phyloP scores from a whole-genome alignment of 2,329 filamentous ascomycete species.

The Fusarium newnesense region DNA sequence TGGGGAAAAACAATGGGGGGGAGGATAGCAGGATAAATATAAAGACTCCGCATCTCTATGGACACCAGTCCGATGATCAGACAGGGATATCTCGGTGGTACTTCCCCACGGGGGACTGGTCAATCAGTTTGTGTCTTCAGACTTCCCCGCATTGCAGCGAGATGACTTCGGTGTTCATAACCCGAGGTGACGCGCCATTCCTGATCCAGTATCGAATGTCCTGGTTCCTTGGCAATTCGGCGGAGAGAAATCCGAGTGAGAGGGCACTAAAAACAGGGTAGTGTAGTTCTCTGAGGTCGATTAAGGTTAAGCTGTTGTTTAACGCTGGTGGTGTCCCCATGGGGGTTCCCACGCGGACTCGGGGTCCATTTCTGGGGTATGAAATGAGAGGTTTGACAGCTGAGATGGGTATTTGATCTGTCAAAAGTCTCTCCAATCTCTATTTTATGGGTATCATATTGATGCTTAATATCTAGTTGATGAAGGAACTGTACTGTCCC shows the following conservation, averaged over 20 bases:
- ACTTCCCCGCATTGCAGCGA: conserved; percentile 16
- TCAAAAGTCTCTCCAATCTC: not conserved
- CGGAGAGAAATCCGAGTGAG: not conserved
- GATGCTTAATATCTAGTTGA: fast-evolving
- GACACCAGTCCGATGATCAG: not conserved
- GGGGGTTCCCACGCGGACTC: conserved; percentile 6
- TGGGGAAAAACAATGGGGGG: conserved; percentile 17
- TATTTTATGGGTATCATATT: fast-evolving
- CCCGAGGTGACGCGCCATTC: conserved; percentile 7
- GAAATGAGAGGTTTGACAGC: not conserved
- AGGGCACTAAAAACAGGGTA: not conserved
- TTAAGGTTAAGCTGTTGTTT: conserved; percentile 20
- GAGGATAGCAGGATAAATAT: conserved; percentile 9
- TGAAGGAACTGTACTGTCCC: fast-evolving
- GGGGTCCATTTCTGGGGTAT: conserved; percentile 21
- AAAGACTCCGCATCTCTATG: conserved; percentile 18
- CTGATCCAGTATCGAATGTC: not conserved
- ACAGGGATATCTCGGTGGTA: conserved; percentile 25
- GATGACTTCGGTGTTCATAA: conserved; percentile 13
- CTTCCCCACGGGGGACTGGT: conserved; percentile 32
- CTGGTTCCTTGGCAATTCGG: not conserved
- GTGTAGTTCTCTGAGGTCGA: not conserved
- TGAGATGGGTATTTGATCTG: not conserved
- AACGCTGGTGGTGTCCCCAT: conserved; percentile 7
- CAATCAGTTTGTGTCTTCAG: conserved; percentile 13